Base-by-base conservation (phyloP, 1,284 basidiomycete species). In the Sutorius eximius region DNA sequence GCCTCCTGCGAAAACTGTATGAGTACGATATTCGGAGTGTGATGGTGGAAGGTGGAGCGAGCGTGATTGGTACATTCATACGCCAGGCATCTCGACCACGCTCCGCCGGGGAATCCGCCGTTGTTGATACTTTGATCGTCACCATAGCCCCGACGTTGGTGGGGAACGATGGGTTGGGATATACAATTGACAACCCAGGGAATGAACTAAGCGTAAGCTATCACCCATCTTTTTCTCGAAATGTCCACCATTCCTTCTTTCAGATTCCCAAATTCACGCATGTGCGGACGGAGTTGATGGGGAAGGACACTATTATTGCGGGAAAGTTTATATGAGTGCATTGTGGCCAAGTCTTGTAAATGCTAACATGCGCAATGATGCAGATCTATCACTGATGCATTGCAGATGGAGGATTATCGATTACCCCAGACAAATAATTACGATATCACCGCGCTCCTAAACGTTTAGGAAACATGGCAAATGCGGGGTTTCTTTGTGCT, bases 1-100 rank as follows among this genome's bases (percentile, higher is more conserved):
- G 69, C 9, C 69, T 91, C 12, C 81, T 93, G 3, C 63, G 61
- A 13, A 73, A 75, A 9, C 75, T 95, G 27, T 70, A 72, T 22
- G 67, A 71, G 12, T 72, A 80, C 24, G 85, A 82, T 11, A 79
- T 97, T 55, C 73, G 73, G 9, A 87, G 87, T 4, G 76, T 98
- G 50, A 99, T 99, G 96, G 89, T 98, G 11, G 96, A 99, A 76
- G 96, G 96, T 49, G 96, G 96, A 16, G 90, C 93, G 5, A 74
- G 76, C 5, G 80, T 98, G 55, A 94, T 99, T 53, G 77, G 81
- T 16, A 85, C 89, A 2, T 93, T 96, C 72, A 75, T 97, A 20
- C 51, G 54, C 46, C 58, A 53, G 34, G 58, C 49, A n/a, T 64
- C 59, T 12, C 56, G 52, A 42, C 46, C 55, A 40, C 49, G 52